Evolutionary conservation across 352 stramenopile species (phyloP), one percentile per base, ranked within the genome.

Genomic region (Phytophthora vignae): DNA sequence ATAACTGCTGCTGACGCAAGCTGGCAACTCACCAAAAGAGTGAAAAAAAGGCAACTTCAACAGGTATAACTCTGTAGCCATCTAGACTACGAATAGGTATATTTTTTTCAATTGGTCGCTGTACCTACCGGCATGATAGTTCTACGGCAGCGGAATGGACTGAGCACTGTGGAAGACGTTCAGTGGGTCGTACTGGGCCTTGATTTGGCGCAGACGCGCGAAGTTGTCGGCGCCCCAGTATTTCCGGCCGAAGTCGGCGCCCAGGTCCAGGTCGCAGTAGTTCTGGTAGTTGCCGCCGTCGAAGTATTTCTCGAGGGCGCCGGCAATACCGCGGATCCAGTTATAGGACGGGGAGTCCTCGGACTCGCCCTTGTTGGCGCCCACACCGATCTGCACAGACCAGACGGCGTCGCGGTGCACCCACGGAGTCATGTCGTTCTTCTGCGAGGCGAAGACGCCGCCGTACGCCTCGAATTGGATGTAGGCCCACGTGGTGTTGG

Each of bases 241-340:
- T 22, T 58, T 60, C 3, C 76, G 58, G 3, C 81, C 81, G 31
- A 74, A 89, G 54, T 85, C 76, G 7, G 60, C 49, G 19, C 78
- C 78, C 31, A 89, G 64, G 15, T 86, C 81, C 31, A 89, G 57
- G 44, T 89, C 81, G 72, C 74, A 83, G 69, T 89, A 89, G 68
- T 89, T 87, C 69, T 89, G 81, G 72, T 89, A 89, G 56, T 83
- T 81, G 53, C 69, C 74, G n/a, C 77, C 79, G 72, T 84, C 79
- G 27, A 87, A 73, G 66, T 79, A 81, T 22, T 71, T 61, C 19
- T 73, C 68, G 11, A 89, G 46, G 0, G 77, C 78, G 15, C 55
- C 31, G 9, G 67, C 64, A 56, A 88, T 82, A 17, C 67, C 71
- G 17, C 74, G 71, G 55, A 85, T 85, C 79, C 79, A 89, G 62